phyloP scores from a whole-genome alignment of 129 eudicot species.

The Sambucus nigra region DNA sequence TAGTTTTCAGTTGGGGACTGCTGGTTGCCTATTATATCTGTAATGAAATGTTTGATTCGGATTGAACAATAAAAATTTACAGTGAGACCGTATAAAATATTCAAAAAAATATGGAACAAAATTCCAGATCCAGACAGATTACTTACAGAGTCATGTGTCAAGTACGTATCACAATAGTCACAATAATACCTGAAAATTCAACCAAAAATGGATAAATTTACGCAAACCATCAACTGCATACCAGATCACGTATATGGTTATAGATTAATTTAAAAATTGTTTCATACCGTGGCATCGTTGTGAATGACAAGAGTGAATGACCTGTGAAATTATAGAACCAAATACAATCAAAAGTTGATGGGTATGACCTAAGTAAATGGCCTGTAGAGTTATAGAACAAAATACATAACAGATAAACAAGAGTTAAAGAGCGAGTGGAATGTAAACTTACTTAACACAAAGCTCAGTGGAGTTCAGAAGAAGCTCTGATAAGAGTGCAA shows the following conservation, averaged over 20 bases:
- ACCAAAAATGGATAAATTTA: background rate
- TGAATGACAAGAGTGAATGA: constrained; percentile 5
- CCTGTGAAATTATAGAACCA: constrained; percentile 2
- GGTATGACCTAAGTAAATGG: no score
- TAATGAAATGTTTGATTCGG: no score
- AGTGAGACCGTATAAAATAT: background rate
- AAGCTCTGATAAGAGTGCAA: no score
- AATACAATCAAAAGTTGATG: no score
- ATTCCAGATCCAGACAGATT: background rate
- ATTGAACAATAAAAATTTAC: no score
- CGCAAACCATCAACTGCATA: constrained; percentile 1
- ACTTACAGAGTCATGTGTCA: constrained; percentile 93
- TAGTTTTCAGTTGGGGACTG: no score
- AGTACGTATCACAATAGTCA: constrained; percentile 84
- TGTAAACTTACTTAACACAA: no score
- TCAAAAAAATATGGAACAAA: background rate
- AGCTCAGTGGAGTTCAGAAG: no score
- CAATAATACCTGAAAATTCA: constrained; percentile 66
- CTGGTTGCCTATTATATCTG: no score
- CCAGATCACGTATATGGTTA: background rate
- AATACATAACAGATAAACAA: no score
- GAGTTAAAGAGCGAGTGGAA: no score
- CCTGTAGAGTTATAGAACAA: no score
- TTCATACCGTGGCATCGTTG: constrained; percentile 31
- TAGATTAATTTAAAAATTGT: background rate